Evolutionary conservation across 73 alveolate species (phyloP), one percentile per base, ranked within the genome.

Genomic region (Symbiodinium pilosum): DNA sequence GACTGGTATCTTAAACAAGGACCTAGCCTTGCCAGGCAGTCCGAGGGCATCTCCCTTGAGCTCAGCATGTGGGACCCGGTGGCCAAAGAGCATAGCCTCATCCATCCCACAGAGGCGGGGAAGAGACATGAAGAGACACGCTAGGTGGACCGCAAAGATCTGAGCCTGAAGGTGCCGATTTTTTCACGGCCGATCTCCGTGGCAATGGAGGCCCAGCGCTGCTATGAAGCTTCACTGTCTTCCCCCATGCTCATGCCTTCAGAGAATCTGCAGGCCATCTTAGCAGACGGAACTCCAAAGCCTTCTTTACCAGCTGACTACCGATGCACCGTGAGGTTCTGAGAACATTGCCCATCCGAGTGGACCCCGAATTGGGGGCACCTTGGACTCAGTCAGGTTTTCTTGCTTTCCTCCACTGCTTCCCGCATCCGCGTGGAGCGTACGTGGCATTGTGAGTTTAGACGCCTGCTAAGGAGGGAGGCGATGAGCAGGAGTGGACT

Each of bases 1-100:
- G n/a, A n/a, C n/a, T n/a, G n/a, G n/a, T n/a, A n/a, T n/a, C n/a
- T 9, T 47, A 47, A 6, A 47, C 59, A 47, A 47, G 59, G 59
- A 14, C 6, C 59, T 47, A 6, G 59, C 21, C 21, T 9, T 47
- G 59, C 59, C 14, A 89, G 96, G 96, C 96, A 64, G 87, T 42
- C 96, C 38, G 87, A 89, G 39, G 96, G 96, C 18, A 68, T 89
- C 96, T 89, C 77, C 96, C 87, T 89, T 47, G 96, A 89, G 96
- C 77, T 89, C 81, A 68, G 87, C 14, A 68, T 41, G 75, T 89
- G 96, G 96, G 96, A 89, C 51, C 87, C 96, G 59, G 43, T 14
- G 36, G 96, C 96, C 96, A 68, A 41, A 68, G 96, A 40, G 75
- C 96, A 89, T 38, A 89, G 96, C 51, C 73, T 89, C 75, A n/a